Percentiles rank a stretch among this genome's conserved stretches.
Conservation (phyloP, 2,329 filamentous ascomycete genomes). For the Fusarium sp. region DNA sequence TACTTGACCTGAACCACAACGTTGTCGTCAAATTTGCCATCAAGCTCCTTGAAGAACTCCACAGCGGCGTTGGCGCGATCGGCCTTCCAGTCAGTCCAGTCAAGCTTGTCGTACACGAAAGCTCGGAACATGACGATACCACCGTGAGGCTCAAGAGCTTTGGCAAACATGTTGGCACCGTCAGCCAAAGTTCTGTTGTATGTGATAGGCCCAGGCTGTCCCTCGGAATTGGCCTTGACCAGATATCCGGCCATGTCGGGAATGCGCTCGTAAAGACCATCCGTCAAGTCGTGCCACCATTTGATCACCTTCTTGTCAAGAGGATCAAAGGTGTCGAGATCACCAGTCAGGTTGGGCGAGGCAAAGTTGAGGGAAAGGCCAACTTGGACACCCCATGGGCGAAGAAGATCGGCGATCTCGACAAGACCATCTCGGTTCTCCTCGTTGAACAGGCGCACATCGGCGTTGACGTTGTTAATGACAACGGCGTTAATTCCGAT, state of each 20-base stretch:
- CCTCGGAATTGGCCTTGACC: conserved; percentile 79
- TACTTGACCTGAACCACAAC: conserved; percentile 81
- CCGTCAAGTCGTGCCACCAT: conserved; percentile 73
- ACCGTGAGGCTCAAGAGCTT: conserved; percentile 66
- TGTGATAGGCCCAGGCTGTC: conserved; percentile 75
- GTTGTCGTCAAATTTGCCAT: conserved; percentile 76
- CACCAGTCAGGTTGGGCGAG: conserved; percentile 68
- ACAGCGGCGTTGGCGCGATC: conserved; percentile 79
- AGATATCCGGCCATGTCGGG: conserved; percentile 78
- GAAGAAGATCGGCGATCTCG: conserved; percentile 72
- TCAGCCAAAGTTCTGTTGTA: conserved; percentile 76
- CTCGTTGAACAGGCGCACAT: conserved; percentile 66
- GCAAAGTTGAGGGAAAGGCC: conserved; percentile 78
- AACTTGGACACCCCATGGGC: conserved; percentile 75
- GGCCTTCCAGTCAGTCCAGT: conserved; percentile 66
- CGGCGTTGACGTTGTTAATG: conserved; percentile 80
- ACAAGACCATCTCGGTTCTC: conserved; percentile 71
- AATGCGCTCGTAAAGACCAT: conserved; percentile 69
- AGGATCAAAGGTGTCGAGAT: conserved; percentile 73
- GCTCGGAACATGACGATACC: conserved; percentile 78
- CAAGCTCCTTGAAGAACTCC: conserved; percentile 73
- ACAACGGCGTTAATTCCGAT: conserved; percentile 75
- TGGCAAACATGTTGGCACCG: conserved; percentile 66
- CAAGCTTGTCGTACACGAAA: conserved; percentile 73
- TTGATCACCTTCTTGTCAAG: conserved; percentile 68